Percentiles rank a stretch among this genome's conserved stretches.
Conservation (phyloP, 805 yeast genomes). For the Yarrowia osloensis region DNA sequence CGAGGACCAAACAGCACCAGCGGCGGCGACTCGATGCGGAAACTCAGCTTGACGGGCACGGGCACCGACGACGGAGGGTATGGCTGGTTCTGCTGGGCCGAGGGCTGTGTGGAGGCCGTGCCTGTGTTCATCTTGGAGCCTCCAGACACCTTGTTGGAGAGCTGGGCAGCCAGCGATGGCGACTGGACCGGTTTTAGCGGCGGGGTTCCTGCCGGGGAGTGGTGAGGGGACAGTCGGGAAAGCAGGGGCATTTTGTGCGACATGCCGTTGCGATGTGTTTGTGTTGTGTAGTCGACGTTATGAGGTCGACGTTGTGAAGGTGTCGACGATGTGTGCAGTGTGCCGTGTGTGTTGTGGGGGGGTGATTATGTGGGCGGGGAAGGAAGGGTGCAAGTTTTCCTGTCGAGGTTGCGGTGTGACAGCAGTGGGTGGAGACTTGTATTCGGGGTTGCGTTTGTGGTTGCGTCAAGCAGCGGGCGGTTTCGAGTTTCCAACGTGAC, state of each 20-base stretch:
- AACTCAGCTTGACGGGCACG: conserved; percentile 40
- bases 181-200: conserved; percentile 17
- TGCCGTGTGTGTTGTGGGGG: not conserved
- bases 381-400: not conserved
- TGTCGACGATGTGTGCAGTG: not conserved
- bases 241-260: conserved; percentile 25
- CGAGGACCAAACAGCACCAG: conserved; percentile 80
- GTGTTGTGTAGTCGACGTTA: not conserved
- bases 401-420: not conserved
- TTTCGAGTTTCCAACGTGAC: too few species aligned
- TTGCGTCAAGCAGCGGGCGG: too few species aligned
- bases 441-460: too few species aligned
- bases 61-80: conserved; percentile 32
- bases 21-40: conserved; percentile 88
- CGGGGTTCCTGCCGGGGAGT: conserved; percentile 25
- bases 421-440: too few species aligned
- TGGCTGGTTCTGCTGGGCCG: conserved; percentile 4
- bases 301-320: not conserved
- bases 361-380: not conserved
- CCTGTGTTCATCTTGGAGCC: conserved; percentile 23
- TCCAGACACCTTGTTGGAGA: conserved; percentile 13
- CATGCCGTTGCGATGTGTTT: conserved; percentile 5
- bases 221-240: conserved; percentile 17
- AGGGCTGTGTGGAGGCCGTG: not conserved
- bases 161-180: conserved; percentile 12